These are phyloP conservation scores for Cladophialophora carrionii DNA, from an alignment of 2,329 filamentous ascomycete species.

Conservation along the genomic window DNA sequence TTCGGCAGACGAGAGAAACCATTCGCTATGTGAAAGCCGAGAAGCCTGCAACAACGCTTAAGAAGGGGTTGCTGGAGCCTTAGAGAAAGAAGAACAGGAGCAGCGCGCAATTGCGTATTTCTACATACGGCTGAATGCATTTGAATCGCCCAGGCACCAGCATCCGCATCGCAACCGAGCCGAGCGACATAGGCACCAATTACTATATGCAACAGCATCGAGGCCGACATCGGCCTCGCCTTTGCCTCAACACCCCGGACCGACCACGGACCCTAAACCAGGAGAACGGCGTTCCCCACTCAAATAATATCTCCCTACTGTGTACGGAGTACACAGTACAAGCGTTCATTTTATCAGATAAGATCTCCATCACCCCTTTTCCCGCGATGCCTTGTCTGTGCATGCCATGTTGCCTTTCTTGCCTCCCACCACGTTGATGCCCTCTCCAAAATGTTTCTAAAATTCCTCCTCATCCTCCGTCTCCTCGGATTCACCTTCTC, in stretches of 20 bases:
- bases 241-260: constrained; percentile 1
- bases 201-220: neutral
- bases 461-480: constrained; percentile 18
- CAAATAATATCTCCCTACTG: too few relatives aligned
- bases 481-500: constrained; percentile 22
- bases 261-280: constrained; percentile 1
- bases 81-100: constrained; percentile 10
- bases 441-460: constrained; percentile 20
- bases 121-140: too few relatives aligned
- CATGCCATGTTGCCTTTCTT: too few relatives aligned
- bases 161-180: neutral
- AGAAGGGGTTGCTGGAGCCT: constrained; percentile 38
- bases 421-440: neutral
- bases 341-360: constrained; percentile 28
- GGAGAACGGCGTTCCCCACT: neutral
- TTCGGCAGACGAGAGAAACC: constrained; percentile 38
- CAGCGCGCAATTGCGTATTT: neutral
- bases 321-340: neutral
- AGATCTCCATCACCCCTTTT: constrained; percentile 23
- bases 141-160: neutral
- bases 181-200: neutral
- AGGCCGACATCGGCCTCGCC: constrained; percentile 12
- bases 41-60: constrained; percentile 29
- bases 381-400: constrained; percentile 3
- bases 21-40: constrained; percentile 29